Evolutionary conservation across 2,329 filamentous ascomycete species (phyloP).

Genomic region (Apiospora saccharicola): DNA sequence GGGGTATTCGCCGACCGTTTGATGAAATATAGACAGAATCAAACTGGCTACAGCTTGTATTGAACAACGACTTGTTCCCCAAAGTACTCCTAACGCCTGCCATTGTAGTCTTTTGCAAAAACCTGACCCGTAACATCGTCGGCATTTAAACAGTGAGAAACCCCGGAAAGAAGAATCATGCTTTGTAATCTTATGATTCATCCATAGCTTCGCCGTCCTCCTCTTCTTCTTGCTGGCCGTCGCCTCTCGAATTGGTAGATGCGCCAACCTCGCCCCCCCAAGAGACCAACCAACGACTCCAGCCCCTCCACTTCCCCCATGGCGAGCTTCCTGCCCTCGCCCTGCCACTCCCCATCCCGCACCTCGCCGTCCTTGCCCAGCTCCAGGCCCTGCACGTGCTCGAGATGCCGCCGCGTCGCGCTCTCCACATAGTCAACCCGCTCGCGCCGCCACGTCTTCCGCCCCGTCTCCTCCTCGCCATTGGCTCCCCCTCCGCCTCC

Average conservation of each 20-base stretch:
- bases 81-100: conserved; percentile 5
- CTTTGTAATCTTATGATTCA: conserved; percentile 40
- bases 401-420: conserved; percentile 78
- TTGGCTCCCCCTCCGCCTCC: conserved; percentile 43
- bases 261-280: conserved; percentile 46
- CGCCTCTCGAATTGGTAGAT: neutral
- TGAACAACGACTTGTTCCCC: neutral
- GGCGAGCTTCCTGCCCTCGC: conserved; percentile 56
- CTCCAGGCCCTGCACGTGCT: conserved; percentile 73
- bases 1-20: neutral
- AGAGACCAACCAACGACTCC: conserved; percentile 57
- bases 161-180: neutral
- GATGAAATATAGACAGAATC: neutral
- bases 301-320: conserved; percentile 64
- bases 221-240: neutral
- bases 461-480: conserved; percentile 41
- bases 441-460: conserved; percentile 71
- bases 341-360: conserved; percentile 70
- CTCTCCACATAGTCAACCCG: conserved; percentile 84
- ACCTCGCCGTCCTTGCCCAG: conserved; percentile 67
- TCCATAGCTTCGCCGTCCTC: conserved; percentile 25
- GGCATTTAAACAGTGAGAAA: neutral
- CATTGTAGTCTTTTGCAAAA: neutral
- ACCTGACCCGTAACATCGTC: neutral
- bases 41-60: neutral